A percentile compares a stretch with the other conserved stretches of the same genome.
Evolutionary conservation across 148 eudicot genomes (phyloP).

Genomic region (Persicaria tinctoria): DNA sequence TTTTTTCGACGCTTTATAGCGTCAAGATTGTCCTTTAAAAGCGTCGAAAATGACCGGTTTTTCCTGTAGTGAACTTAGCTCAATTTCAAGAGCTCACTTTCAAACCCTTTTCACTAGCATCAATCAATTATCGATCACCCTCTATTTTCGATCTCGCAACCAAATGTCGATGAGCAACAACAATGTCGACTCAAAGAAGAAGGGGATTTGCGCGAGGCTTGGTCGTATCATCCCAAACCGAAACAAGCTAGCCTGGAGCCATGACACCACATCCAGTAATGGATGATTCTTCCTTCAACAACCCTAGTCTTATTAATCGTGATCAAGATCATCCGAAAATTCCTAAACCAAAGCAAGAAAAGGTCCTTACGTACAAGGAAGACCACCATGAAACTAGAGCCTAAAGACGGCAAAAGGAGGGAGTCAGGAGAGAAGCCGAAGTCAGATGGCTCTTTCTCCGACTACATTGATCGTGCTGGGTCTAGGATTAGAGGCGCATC

Average conservation of each 20-base stretch:
- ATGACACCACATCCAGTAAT: neutral
- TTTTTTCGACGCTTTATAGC: too few relatives aligned
- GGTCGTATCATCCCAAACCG: neutral
- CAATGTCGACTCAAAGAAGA: neutral
- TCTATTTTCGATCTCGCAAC: too few relatives aligned
- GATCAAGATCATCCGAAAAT: too few relatives aligned
- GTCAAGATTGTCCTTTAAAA: too few relatives aligned
- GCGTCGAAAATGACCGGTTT: too few relatives aligned
- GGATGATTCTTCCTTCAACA: neutral
- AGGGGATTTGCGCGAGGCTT: neutral
- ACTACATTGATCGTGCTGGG: neutral
- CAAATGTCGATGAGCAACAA: neutral
- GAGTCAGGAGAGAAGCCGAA: neutral
- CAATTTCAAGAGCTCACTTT: too few relatives aligned
- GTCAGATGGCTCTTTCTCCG: neutral
- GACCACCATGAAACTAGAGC: neutral
- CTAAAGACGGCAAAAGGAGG: neutral
- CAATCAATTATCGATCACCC: neutral
- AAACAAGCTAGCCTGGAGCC: neutral
- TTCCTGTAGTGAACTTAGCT: too few relatives aligned
- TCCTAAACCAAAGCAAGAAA: too few relatives aligned
- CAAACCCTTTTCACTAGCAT: neutral
- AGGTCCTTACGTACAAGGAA: neutral
- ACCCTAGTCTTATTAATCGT: neutral
- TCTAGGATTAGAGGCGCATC: slow-evolving; percentile 1